These are phyloP conservation scores for Olyra latifolia DNA, from an alignment of 176 grass and related monocot species.

Conservation along the genomic window DNA sequence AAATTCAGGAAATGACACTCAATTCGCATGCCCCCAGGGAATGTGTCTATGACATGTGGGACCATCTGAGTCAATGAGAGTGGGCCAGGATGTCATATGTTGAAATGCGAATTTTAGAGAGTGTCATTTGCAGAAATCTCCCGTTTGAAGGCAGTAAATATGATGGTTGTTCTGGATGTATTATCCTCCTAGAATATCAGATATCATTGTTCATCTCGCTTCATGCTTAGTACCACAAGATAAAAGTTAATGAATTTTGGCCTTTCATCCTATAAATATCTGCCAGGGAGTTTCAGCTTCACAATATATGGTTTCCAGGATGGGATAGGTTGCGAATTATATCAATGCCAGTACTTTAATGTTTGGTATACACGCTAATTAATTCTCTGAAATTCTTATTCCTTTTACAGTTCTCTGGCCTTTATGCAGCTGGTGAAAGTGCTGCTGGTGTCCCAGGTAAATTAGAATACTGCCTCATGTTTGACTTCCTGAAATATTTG, in stretches of 20 bases:
- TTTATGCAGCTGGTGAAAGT: constrained; percentile 68
- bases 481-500: constrained; percentile 4
- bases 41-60: too few species aligned
- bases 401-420: constrained; percentile 73
- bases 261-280: not conserved
- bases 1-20: too few species aligned
- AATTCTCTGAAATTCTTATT: constrained; percentile 27
- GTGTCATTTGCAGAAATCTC: too few species aligned
- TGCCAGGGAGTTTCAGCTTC: not conserved
- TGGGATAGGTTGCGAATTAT: not conserved
- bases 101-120: too few species aligned
- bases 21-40: too few species aligned
- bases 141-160: not conserved
- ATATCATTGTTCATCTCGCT: not conserved
- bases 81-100: too few species aligned
- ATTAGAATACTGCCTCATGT: constrained; percentile 9
- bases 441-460: constrained; percentile 65
- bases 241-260: not conserved
- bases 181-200: not conserved
- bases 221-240: not conserved
- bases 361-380: constrained; percentile 29
- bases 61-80: too few species aligned
- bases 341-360: not conserved
- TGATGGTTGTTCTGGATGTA: not conserved
- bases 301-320: not conserved